Percentiles rank a stretch among this genome's conserved stretches.
These are phyloP conservation scores for Plectosphaerella plurivora DNA, from an alignment of 2,329 filamentous ascomycete species.

Conservation along the genomic window DNA sequence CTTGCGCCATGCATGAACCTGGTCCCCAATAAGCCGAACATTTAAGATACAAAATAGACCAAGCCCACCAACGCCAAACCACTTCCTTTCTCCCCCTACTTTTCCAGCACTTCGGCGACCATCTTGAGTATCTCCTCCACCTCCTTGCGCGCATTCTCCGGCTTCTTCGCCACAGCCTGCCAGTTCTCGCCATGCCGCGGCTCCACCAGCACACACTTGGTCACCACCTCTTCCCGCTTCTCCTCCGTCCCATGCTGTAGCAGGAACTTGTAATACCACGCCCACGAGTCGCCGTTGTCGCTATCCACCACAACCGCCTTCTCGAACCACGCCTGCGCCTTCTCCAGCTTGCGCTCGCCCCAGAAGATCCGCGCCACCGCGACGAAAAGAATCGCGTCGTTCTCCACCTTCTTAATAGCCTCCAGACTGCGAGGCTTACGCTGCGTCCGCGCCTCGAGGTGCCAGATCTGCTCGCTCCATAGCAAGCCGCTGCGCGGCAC, in stretches of 20 bases:
- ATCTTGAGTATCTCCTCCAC: constrained; percentile 79
- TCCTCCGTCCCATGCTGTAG: constrained; percentile 89
- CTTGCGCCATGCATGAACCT: neutral
- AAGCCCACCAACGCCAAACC: neutral
- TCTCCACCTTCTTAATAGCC: constrained; percentile 95
- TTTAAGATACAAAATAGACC: neutral
- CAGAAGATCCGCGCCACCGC: constrained; percentile 95
- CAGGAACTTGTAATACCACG: constrained; percentile 96
- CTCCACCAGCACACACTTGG: constrained; percentile 77
- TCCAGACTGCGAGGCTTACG: constrained; percentile 87
- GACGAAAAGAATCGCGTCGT: constrained; percentile 82
- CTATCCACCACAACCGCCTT: constrained; percentile 86
- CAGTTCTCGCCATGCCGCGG: constrained; percentile 91
- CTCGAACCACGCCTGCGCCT: constrained; percentile 95
- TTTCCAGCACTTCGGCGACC: constrained; percentile 53
- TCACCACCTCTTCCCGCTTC: constrained; percentile 80
- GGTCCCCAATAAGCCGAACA: neutral
- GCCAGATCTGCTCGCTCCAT: constrained; percentile 94
- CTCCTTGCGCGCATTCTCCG: constrained; percentile 68
- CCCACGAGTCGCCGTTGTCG: constrained; percentile 90
- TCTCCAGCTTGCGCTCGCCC: constrained; percentile 86
- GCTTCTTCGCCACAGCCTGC: constrained; percentile 82
- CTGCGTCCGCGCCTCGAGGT: constrained; percentile 86
- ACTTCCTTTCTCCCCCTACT: constrained; percentile 8
- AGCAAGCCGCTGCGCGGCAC: constrained; percentile 82